Conservation (phyloP, 2,329 filamentous ascomycete species). For the Blastomyces silverae region DNA sequence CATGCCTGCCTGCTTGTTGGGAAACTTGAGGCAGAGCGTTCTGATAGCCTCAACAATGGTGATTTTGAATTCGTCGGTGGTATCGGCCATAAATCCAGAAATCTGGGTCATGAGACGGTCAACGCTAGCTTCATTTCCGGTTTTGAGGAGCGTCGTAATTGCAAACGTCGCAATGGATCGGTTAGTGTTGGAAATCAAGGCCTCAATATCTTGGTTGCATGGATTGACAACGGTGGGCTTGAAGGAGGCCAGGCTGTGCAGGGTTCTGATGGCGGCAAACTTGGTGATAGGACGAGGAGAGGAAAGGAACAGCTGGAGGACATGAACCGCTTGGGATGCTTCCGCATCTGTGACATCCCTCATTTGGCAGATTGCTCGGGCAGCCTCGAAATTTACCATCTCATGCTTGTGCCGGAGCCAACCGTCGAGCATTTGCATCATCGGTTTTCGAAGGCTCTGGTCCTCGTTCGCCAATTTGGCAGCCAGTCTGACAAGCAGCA, state of each 20-base stretch:
- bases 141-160: slow-evolving; percentile 96
- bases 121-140: slow-evolving; percentile 93
- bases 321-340: slow-evolving; percentile 85
- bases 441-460: slow-evolving; percentile 76
- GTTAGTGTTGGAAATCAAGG: slow-evolving; percentile 93
- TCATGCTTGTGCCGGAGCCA: slow-evolving; percentile 98
- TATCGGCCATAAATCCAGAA: slow-evolving; percentile 95
- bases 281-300: slow-evolving; percentile 94
- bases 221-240: slow-evolving; percentile 86
- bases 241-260: slow-evolving; percentile 94
- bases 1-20: slow-evolving; percentile 96
- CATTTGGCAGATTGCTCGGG: slow-evolving; percentile 95
- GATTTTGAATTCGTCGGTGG: slow-evolving; percentile 99
- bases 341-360: slow-evolving; percentile 87
- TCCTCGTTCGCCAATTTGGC: slow-evolving; percentile 94
- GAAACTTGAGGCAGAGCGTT: slow-evolving; percentile 94
- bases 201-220: slow-evolving; percentile 96
- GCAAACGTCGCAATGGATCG: slow-evolving; percentile 97
- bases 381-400: slow-evolving; percentile 99
- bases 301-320: slow-evolving; percentile 92
- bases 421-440: slow-evolving; percentile 93
- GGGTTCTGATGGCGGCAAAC: slow-evolving; percentile 91
- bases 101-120: slow-evolving; percentile 99
- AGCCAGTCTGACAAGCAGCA: slow-evolving; percentile 87
- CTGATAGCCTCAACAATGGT: slow-evolving; percentile 99